Evolutionary conservation across 1,139 yeast species (phyloP), one percentile per base, ranked within the genome.

Genomic region (Candida sojae): DNA sequence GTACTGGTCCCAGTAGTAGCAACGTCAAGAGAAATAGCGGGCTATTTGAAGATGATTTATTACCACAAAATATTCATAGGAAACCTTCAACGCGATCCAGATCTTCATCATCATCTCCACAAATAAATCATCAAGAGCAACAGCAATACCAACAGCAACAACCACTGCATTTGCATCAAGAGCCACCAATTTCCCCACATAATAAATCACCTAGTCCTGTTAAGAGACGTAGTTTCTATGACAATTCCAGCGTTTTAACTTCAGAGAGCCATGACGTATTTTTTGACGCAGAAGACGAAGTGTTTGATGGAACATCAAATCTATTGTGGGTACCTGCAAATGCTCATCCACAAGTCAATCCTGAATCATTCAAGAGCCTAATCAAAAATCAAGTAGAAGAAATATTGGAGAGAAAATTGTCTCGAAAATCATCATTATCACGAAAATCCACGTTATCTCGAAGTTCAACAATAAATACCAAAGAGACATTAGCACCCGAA

Each of bases 281-380:
- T 39, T 60, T 54, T 42, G 70, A 64, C 49, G 66, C 66, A 8
- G 68, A 60, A 38, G 70, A 67, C 42, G 64, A 63, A 33, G 54
- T 62, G 30, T 57, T 59, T 33, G 71, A 68, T 44, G 52, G 68
- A 13, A 43, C 56, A n/a, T 46, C 38, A 25, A 45, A 39, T 13
- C 65, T 84, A 12, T 70, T 91, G 45, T 92, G 99, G 99, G 97
- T 93, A 1, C 97, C 98, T 0, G 98, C 98, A 1, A 84, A 83
- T 54, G 79, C 90, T 43, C 99, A 93, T 63, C 98, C 99, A 1
- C 93, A 88, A 60, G 82, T 93, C 13, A 92, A 96, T 34, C 98
- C 98, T 1, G 96, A 89, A 58, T 90, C 88, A 58, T 93, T 91
- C 77, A 80, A 86, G 57, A 80, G 83, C 53, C 91, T 90, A 67